phyloP scores from a whole-genome alignment of 2,329 filamentous ascomycete species.

The Lachnellula suecica region DNA sequence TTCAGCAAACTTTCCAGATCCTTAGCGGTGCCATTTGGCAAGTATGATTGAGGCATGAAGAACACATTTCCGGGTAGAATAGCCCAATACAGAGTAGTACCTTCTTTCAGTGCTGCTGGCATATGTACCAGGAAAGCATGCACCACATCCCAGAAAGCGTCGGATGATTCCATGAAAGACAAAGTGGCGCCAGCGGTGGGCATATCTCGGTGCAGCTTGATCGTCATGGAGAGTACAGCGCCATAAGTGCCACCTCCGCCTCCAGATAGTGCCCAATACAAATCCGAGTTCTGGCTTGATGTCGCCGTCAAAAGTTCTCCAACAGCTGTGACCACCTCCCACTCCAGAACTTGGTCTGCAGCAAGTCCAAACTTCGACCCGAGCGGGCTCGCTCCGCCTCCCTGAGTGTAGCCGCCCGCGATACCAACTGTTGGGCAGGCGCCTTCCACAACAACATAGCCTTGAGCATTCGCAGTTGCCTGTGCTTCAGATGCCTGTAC shows the following conservation, averaged over 20 bases:
- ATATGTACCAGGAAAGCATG: slow-evolving; percentile 2
- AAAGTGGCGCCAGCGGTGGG: slow-evolving; percentile 21
- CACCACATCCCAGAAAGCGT: slow-evolving; percentile 6
- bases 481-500: slow-evolving; percentile 48
- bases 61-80: slow-evolving; percentile 8
- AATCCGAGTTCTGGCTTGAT: slow-evolving; percentile 46
- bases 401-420: slow-evolving; percentile 58
- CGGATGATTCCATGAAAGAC: background rate
- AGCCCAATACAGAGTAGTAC: background rate
- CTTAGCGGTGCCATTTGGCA: slow-evolving; percentile 6
- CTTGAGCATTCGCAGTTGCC: slow-evolving; percentile 38
- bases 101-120: background rate
- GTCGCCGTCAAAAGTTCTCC: slow-evolving; percentile 48
- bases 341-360: slow-evolving; percentile 57
- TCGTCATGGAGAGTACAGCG: slow-evolving; percentile 53
- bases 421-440: slow-evolving; percentile 55
- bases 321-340: slow-evolving; percentile 50
- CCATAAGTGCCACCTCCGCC: slow-evolving; percentile 59
- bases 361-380: slow-evolving; percentile 52
- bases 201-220: slow-evolving; percentile 47
- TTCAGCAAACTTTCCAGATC: slow-evolving; percentile 1
- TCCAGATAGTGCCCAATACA: slow-evolving; percentile 62
- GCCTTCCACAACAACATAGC: slow-evolving; percentile 48
- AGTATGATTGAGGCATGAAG: slow-evolving; percentile 6
- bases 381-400: slow-evolving; percentile 56